Percentiles rank a stretch among this genome's conserved stretches.
Conservation (phyloP, 768 basidiomycete genomes). For the Suillus clintonianus region DNA sequence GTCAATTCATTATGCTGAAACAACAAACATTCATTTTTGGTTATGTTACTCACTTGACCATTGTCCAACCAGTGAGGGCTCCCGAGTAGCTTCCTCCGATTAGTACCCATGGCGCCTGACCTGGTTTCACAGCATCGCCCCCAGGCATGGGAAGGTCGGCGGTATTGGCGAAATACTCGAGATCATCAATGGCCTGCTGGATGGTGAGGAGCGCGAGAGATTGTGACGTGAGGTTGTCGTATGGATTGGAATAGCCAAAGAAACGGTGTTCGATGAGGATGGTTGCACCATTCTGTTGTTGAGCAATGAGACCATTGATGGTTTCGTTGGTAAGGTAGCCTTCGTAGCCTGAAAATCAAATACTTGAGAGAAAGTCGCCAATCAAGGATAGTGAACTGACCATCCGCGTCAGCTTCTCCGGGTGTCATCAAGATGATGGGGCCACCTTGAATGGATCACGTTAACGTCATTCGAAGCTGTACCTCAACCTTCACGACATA, state of each 20-base stretch:
- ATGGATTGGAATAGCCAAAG: slow-evolving; percentile 74
- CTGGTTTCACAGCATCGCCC: slow-evolving; percentile 59
- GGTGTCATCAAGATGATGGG: slow-evolving; percentile 47
- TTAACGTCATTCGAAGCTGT: neutral
- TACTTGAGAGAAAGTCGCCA: neutral
- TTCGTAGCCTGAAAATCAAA: slow-evolving; percentile 24
- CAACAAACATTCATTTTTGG: neutral
- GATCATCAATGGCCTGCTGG: slow-evolving; percentile 73
- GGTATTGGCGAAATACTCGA: slow-evolving; percentile 68
- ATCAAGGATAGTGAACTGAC: slow-evolving; percentile 6
- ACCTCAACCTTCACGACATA: slow-evolving; percentile 13
- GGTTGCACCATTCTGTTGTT: slow-evolving; percentile 63
- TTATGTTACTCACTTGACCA: slow-evolving; percentile 56
- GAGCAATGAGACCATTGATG: slow-evolving; percentile 65
- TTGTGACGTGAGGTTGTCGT: slow-evolving; percentile 54
- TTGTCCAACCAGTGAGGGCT: slow-evolving; percentile 61
- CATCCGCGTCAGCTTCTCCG: slow-evolving; percentile 60
- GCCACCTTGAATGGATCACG: slow-evolving; percentile 16
- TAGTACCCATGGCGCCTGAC: slow-evolving; percentile 44
- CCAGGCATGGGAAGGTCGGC: slow-evolving; percentile 68
- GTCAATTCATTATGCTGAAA: neutral
- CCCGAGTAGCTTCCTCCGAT: slow-evolving; percentile 47
- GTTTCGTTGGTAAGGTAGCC: slow-evolving; percentile 64
- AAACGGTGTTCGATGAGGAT: slow-evolving; percentile 74
- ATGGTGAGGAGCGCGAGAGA: slow-evolving; percentile 65